Percentiles rank a stretch among this genome's conserved stretches.
phyloP scores from a whole-genome alignment of 192 early-diverging fungal species.

The Backusella sp. region DNA sequence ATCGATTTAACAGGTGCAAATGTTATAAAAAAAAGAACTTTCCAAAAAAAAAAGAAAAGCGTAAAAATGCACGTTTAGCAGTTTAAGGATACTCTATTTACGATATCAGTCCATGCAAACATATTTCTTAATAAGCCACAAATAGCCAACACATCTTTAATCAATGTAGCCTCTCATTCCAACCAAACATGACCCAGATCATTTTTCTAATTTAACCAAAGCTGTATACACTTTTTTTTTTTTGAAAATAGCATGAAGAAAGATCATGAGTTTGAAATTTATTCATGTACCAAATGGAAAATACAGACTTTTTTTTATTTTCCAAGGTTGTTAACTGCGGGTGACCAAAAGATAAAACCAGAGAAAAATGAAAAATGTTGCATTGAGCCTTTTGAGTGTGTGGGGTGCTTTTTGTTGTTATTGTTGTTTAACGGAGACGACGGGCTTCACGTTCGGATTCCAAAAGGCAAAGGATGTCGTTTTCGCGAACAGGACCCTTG shows the following conservation, averaged over 20 bases:
- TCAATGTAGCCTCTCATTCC: not conserved
- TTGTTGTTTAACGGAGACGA: slow-evolving; percentile 83
- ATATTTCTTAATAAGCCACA: not conserved
- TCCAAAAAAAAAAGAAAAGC: too few species aligned
- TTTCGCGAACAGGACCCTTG: slow-evolving; percentile 97
- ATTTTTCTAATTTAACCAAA: not conserved
- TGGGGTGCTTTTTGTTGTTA: not conserved
- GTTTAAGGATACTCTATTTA: too few species aligned
- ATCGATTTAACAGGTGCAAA: too few species aligned
- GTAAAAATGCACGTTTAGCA: too few species aligned
- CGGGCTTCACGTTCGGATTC: slow-evolving; percentile 99
- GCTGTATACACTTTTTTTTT: not conserved
- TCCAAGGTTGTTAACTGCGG: not conserved
- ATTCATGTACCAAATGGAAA: slow-evolving; percentile 3
- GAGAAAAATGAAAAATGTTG: not conserved
- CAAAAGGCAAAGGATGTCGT: slow-evolving; percentile 93
- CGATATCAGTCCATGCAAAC: too few species aligned
- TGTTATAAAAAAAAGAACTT: too few species aligned
- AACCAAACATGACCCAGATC: not conserved
- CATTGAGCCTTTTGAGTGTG: not conserved
- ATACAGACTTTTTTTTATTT: not conserved
- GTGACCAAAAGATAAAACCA: not conserved
- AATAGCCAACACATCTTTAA: not conserved
- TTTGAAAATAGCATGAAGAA: not conserved
- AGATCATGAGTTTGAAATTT: not conserved